Base-by-base conservation (phyloP, 441 rosid species). In the Pelargonium myrrhifolium region DNA sequence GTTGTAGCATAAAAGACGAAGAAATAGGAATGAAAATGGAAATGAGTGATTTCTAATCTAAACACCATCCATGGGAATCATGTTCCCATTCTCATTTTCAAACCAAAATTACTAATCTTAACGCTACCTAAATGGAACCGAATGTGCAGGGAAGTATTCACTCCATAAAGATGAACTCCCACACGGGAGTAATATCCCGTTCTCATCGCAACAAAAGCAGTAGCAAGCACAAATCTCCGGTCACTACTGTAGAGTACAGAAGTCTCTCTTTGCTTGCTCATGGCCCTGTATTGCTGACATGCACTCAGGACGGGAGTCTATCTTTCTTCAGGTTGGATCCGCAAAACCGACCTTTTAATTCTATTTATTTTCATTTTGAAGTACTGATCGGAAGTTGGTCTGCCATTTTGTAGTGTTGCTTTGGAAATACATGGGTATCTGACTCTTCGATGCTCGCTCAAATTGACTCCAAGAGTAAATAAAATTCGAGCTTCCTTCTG, bases 261-360 rank as follows among this genome's bases (percentile, higher is more conserved):
- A 94, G 97, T 81, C 91, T 91, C 85, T 94, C 97, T 71, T 82
- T 91, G 24, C 77, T 94, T 72, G 91, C 99, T 17, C 81, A 84
- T 20, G 96, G 97, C 12, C 99, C 99, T 61, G 97, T 94, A 75
- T 76, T 94, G 66, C 87, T 94, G 74, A 80, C 97, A 15, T 94
- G 96, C 67, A 86, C 86, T 74, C 96, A 86, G 74, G 97, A 94
- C 40, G 97, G 99, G 72, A 87, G 74, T 78, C 79, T 94, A 75
- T 86, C 92, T 64, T 94, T 91, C 84, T 94, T 87, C 83, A 91
- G 99, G 99, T 94, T 58, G 40, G 77, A 22, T 65, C 24, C 47
- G 65, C 18, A 62, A 28, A 65, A 42, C 69, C 22, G 65, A 35
- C 35, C 61, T 14, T 66, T 62, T 71, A 55, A 45, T 37, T 43